A percentile compares a stretch with the other conserved stretches of the same genome.
These are phyloP conservation scores for Kuraishia ogatae DNA, from an alignment of 805 yeast species.

Conservation along the genomic window DNA sequence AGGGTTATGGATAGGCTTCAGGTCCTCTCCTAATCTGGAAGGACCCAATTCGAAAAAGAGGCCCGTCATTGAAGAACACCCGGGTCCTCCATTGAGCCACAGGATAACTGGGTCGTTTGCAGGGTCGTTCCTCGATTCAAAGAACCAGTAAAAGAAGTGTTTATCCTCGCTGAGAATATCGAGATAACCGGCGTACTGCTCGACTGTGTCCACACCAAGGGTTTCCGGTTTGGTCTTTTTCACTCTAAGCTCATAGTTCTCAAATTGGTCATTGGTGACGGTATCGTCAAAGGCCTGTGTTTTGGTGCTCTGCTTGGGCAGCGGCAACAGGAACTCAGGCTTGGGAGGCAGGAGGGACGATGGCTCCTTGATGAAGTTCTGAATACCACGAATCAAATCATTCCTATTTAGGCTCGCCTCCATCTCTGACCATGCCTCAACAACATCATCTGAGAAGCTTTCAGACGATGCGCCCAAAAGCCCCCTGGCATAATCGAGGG, in stretches of 20 bases:
- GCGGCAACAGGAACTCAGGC: background rate
- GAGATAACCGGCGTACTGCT: constrained; percentile 68
- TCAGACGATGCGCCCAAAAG: background rate
- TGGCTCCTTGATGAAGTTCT: background rate
- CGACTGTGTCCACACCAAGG: constrained; percentile 52
- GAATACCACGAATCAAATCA: background rate
- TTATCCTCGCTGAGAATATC: constrained; percentile 64
- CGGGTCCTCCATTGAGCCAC: constrained; percentile 96
- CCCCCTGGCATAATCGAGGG: background rate
- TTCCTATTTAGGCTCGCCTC: background rate
- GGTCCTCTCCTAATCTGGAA: constrained; percentile 53
- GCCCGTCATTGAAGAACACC: constrained; percentile 89
- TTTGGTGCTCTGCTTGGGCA: background rate
- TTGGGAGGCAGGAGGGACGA: background rate
- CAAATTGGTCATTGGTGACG: constrained; percentile 18
- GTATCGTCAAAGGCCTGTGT: background rate
- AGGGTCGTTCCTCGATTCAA: constrained; percentile 88
- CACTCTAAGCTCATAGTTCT: constrained; percentile 40
- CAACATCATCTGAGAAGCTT: background rate
- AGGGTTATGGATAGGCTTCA: constrained; percentile 71
- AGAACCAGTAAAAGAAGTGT: constrained; percentile 89
- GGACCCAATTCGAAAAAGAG: constrained; percentile 91
- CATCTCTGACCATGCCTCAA: background rate
- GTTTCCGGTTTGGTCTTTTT: constrained; percentile 37
- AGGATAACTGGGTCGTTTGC: constrained; percentile 73